Evolutionary conservation across 2,329 filamentous ascomycete genomes (phyloP), one percentile per base, ranked within the genome.

Genomic region (Didymosphaeria variabile): DNA sequence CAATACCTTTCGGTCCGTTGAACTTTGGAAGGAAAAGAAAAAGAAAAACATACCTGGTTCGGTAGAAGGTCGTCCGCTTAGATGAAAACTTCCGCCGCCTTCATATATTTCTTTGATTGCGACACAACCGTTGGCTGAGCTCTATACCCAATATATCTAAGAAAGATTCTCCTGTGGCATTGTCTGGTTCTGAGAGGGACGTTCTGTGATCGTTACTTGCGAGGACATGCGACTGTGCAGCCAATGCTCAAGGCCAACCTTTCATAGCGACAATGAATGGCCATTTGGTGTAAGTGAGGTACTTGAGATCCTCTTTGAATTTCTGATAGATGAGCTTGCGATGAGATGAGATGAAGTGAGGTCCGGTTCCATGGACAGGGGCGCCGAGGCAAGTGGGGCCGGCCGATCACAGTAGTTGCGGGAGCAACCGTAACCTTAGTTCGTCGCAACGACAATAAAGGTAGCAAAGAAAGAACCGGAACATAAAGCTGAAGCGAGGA

Each of bases 381-480:
- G 21, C 26, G 26, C 26, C 26, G 6, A 46, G 44, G 44, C 44
- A 23, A 46, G 44, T 38, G 49, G 49, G 26, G 26, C 26, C 4
- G 49, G 49, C 49, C 49, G 49, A 36, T 34, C 49, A 13, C n/a
- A 51, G 26, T n/a, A n/a, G n/a, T n/a, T n/a, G n/a, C 26, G 26
- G 26, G 26, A 29, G 26, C 26, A 29, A 29, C 26, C 26, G 26
- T 6, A 29, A 29, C 26, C 26, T 29, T 29, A 29, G 26, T 29
- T 29, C 26, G 6, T 29, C 26, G 26, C 6, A 29, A 29, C 26
- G 6, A 29, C 26, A 29, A 29, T 10, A 8, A 36, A 36, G 5
- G 34, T 36, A 29, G 5, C 10, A 36, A 10, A 36, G 34, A 36
- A 3, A 12, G 34, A 36, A 36, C 34, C 10, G 3, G 19, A 21